A percentile compares a stretch with the other conserved stretches of the same genome.
phyloP scores from a whole-genome alignment of 148 eudicot species.

The Amaranthus cruentus region DNA sequence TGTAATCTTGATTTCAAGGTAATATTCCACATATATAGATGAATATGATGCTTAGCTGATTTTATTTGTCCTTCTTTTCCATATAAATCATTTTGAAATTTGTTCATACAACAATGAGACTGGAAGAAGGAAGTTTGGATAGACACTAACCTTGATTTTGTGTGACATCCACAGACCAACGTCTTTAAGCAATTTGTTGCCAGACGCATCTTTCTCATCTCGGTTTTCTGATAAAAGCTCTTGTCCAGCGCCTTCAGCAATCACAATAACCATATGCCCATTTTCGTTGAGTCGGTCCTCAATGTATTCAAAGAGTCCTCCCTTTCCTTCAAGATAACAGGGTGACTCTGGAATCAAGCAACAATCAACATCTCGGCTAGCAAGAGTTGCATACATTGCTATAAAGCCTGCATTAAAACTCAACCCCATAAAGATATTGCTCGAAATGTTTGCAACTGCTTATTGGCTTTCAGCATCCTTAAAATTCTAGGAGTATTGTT shows the following conservation, averaged over 20 bases:
- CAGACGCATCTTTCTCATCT: slow-evolving; percentile 81
- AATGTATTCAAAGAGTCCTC: slow-evolving; percentile 79
- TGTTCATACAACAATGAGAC: no score
- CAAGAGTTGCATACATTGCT: slow-evolving; percentile 97
- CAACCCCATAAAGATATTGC: not conserved
- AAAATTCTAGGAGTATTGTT: not conserved
- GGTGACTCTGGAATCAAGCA: slow-evolving; percentile 99
- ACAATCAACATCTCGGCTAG: slow-evolving; percentile 94
- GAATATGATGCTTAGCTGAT: not conserved
- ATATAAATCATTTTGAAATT: no score
- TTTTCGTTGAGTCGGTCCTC: slow-evolving; percentile 78
- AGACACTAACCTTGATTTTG: slow-evolving; percentile 54
- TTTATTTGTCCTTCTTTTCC: no score
- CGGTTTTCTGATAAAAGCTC: slow-evolving; percentile 59
- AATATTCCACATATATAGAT: not conserved
- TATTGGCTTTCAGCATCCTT: not conserved
- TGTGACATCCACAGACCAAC: slow-evolving; percentile 91
- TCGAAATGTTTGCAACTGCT: not conserved
- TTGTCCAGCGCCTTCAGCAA: slow-evolving; percentile 98
- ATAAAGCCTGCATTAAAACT: slow-evolving; percentile 61
- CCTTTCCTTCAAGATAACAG: slow-evolving; percentile 79
- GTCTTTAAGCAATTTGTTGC: slow-evolving; percentile 76
- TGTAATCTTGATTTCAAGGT: not conserved
- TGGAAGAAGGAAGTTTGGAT: not conserved
- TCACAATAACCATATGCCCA: slow-evolving; percentile 95